phyloP scores from a whole-genome alignment of 768 basidiomycete species.

The Collybiopsis luxurians region DNA sequence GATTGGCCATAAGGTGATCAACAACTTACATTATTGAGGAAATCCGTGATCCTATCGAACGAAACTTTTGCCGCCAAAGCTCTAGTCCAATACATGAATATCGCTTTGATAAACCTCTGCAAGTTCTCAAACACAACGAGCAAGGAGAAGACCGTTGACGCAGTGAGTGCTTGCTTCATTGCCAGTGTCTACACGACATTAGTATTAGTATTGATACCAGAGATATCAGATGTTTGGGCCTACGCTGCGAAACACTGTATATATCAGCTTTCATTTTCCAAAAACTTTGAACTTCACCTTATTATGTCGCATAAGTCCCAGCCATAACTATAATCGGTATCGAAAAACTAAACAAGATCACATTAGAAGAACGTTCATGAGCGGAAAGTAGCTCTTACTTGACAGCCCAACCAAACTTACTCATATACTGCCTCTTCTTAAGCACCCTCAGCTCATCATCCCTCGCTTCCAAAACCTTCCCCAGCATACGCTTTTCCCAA shows the following conservation, averaged over 20 bases:
- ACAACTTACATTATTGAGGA: conserved; percentile 7
- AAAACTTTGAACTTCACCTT: too few species aligned
- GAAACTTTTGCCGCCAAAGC: conserved; percentile 40
- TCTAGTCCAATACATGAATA: conserved; percentile 11
- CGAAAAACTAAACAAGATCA: too few species aligned
- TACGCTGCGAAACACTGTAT: too few species aligned
- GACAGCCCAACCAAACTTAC: conserved; percentile 30
- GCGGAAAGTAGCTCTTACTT: conserved; percentile 31
- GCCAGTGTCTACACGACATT: conserved; percentile 11
- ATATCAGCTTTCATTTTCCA: too few species aligned
- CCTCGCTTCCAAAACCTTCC: conserved; percentile 39
- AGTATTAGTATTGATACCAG: too few species aligned
- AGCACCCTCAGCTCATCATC: conserved; percentile 43
- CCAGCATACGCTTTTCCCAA: conserved; percentile 44
- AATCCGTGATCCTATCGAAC: conserved; percentile 28
- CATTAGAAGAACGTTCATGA: too few species aligned
- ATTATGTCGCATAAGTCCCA: conserved; percentile 36
- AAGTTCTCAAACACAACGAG: conserved; percentile 46
- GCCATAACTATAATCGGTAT: conserved; percentile 51
- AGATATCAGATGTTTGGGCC: too few species aligned
- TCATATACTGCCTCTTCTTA: conserved; percentile 35
- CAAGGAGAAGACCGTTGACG: conserved; percentile 24
- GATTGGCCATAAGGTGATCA: too few species aligned
- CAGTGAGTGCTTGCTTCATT: conserved; percentile 7
- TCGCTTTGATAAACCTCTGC: conserved; percentile 31